Conservation (phyloP, 257 asterid species). For the Lycium barbarum region DNA sequence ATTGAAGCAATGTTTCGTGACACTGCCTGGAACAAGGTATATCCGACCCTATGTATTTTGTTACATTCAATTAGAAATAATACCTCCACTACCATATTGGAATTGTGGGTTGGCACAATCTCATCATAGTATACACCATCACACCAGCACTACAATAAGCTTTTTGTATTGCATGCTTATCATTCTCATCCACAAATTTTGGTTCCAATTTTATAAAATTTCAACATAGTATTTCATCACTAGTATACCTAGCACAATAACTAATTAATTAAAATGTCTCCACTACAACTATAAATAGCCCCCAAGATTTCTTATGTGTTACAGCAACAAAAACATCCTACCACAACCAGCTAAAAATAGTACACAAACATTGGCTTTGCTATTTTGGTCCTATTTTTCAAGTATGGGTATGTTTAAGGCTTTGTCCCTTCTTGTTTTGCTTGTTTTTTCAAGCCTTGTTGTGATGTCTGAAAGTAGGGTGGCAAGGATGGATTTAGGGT, state of each 20-base stretch:
- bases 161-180: constrained; percentile 23
- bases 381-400: neutral
- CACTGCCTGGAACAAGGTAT: too few relatives aligned
- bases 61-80: neutral
- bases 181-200: constrained; percentile 24
- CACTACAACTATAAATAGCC: too few relatives aligned
- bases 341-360: too few relatives aligned
- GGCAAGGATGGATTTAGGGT: constrained; percentile 43
- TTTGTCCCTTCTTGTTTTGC: constrained; percentile 29
- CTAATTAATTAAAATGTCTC: too few relatives aligned
- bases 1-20: too few relatives aligned
- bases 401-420: constrained; percentile 32
- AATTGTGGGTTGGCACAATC: constrained; percentile 8
- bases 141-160: constrained; percentile 18
- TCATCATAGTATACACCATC: constrained; percentile 21
- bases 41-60: too few relatives aligned
- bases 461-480: constrained; percentile 39
- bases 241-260: neutral
- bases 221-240: neutral
- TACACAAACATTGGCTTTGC: neutral
- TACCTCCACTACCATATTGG: constrained; percentile 26
- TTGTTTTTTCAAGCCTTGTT: constrained; percentile 32
- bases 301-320: too few relatives aligned
- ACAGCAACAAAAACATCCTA: too few relatives aligned
- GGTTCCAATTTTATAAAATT: neutral